phyloP scores from a whole-genome alignment of 2,329 filamentous ascomycete species.

The Diatrype stigma region DNA sequence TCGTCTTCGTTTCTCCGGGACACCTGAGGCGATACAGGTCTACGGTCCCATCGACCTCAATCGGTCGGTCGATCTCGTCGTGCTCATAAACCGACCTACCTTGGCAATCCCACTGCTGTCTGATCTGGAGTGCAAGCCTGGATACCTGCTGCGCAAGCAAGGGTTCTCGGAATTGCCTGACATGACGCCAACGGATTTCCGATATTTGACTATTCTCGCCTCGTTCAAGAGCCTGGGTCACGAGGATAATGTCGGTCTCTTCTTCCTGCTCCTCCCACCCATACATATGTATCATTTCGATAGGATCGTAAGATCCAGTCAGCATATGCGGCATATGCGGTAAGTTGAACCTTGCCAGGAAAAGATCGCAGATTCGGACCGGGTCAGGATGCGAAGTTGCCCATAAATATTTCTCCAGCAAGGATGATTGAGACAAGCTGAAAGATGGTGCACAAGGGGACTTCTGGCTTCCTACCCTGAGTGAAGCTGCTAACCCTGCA shows the following conservation, averaged over 20 bases:
- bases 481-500: no score
- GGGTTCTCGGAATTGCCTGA: conserved; percentile 7
- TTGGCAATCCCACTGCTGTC: conserved; percentile 7
- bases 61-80: conserved; percentile 4
- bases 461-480: no score
- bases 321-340: conserved; percentile 3
- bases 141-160: conserved; percentile 2
- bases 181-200: conserved; percentile 10
- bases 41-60: conserved; percentile 7
- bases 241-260: conserved; percentile 3
- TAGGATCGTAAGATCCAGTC: conserved; percentile 11
- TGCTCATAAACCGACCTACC: conserved; percentile 6
- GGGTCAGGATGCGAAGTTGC: conserved; percentile 9
- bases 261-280: conserved; percentile 8
- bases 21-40: conserved; percentile 8
- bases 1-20: conserved; percentile 5
- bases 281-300: conserved; percentile 9
- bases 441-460: no score
- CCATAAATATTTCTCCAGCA: conserved; percentile 7
- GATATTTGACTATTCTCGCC: background rate
- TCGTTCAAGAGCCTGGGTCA: conserved; percentile 1
- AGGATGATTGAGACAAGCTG: background rate
- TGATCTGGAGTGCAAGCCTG: conserved; percentile 1
- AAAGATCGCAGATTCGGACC: conserved; percentile 8
- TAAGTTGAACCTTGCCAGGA: conserved; percentile 9